Evolutionary conservation across 2,329 filamentous ascomycete species (phyloP), one percentile per base, ranked within the genome.

Genomic region (Nectriaceae sp.): DNA sequence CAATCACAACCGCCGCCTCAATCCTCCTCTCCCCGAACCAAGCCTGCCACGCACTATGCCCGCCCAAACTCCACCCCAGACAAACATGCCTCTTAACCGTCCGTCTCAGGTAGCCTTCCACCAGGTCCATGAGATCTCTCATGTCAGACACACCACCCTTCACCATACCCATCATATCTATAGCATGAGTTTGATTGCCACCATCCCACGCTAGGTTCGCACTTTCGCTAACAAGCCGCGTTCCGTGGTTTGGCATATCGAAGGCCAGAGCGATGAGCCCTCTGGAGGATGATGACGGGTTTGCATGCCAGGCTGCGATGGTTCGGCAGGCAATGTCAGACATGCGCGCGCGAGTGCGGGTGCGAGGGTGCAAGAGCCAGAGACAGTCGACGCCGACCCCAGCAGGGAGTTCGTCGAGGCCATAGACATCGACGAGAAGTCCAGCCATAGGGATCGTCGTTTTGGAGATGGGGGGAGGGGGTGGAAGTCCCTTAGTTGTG

Each of bases 211-310:
- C 78, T 58, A 86, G 76, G 66, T 97, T 97, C 21, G 87, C 84
- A 16, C 77, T 58, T 6, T 80, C 72, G 59, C 86, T 78, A 2
- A 93, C 81, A 50, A 84, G 70, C 46, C 94, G 76, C 3, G 81
- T 79, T 21, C 94, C 94, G 70, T 97, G 94, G 68, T 97, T 97
- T 39, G 93, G 82, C 74, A 96, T 91, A 71, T 97, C 94, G 68
- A 96, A 96, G 3, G 87, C 82, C 11, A 92, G 81, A 3, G 89
- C 91, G 42, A 97, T 85, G 35, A 97, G 70, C 0, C 88, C 88
- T 21, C 42, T 22, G 60, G 54, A 42, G 43, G 54, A 50, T 60
- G 67, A 57, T 47, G 61, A 59, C 5, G 49, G 41, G 64, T 67
- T 54, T 64, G 69, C 63, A 61, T 88, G 85, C 83, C 87, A 95